Percentiles rank a stretch among this genome's conserved stretches.
phyloP scores from a whole-genome alignment of 495 filamentous ascomycete genomes.

The Penicillium robsamsonii region DNA sequence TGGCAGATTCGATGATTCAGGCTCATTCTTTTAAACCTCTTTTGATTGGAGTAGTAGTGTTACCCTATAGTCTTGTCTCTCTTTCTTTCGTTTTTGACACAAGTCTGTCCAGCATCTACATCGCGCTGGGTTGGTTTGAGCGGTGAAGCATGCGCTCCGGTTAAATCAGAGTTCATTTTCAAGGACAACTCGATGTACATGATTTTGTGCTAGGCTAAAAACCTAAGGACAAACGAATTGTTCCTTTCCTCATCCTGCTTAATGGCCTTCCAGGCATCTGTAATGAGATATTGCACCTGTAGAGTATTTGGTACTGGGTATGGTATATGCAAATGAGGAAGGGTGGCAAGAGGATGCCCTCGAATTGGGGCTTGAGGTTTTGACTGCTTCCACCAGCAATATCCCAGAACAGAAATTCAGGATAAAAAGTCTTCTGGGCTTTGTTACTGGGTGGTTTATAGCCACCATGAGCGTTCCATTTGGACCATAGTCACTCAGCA shows the following conservation, averaged over 20 bases:
- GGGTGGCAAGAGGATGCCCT: background rate
- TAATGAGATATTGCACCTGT: background rate
- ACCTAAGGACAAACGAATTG: background rate
- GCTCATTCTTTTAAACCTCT: background rate
- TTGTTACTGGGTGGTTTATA: background rate
- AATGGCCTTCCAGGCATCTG: background rate
- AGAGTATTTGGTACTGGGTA: background rate
- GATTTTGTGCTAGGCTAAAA: background rate
- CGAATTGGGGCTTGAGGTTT: background rate
- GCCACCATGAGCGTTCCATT: background rate
- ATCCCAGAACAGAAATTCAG: background rate
- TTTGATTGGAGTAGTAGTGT: background rate
- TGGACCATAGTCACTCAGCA: background rate
- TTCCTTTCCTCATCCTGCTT: background rate
- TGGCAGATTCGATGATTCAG: slow-evolving; percentile 3
- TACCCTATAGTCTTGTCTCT: background rate
- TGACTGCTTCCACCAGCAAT: background rate
- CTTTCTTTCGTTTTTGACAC: background rate
- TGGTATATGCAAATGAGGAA: background rate
- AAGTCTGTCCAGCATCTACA: slow-evolving; percentile 1
- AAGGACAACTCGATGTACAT: slow-evolving; percentile 3
- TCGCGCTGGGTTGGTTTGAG: background rate
- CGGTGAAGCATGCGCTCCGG: background rate
- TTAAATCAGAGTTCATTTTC: background rate
- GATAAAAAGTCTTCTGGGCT: background rate